Evolutionary conservation across 805 yeast genomes (phyloP), one percentile per base, ranked within the genome.

Genomic region (Myxozyma kluyveri): DNA sequence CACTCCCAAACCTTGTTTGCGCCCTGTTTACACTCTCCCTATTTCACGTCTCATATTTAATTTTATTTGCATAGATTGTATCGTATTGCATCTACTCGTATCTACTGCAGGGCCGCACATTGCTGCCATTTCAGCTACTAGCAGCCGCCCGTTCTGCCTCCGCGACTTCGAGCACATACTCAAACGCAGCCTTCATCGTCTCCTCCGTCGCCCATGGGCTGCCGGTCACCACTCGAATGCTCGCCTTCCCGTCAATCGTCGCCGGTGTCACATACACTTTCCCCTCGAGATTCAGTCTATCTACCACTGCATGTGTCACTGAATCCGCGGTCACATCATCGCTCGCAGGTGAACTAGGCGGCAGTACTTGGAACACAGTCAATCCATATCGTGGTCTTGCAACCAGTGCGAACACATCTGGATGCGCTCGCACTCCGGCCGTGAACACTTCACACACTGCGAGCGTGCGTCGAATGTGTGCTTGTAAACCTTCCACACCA

Each of bases 191-290:
- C 36, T 35, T 22, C 50, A 55, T 49, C 4, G 49, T 43, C 26
- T 44, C 51, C 29, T 59, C 56, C 40, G 49, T 46, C 9, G 54
- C 49, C 54, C 52, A 56, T 23, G 62, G 57, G 27, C 57, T 52
- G 7, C 63, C 63, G 10, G 59, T 40, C n/a, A 60, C 61, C 21
- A 60, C 59, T 26, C 63, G 56, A 23, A 60, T 46, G 1, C 50
- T 50, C 21, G 39, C 29, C 12, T 22, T 26, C 3, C 54, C 56
- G 29, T 56, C 56, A 14, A 60, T 48, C 12, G 50, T 42, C 31
- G 58, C 47, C 26, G 50, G 36, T n/a, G 61, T 60, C 44, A 60
- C 37, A 33, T 57, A 60, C n/a, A 54, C 27, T 32, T 36, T 29
- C 22, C 52, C 54, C 38, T 57, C 60, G 24, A 31, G 39, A 27